Conservation (phyloP, 2,329 filamentous ascomycete species). For the Aspergillus luchuensis region DNA sequence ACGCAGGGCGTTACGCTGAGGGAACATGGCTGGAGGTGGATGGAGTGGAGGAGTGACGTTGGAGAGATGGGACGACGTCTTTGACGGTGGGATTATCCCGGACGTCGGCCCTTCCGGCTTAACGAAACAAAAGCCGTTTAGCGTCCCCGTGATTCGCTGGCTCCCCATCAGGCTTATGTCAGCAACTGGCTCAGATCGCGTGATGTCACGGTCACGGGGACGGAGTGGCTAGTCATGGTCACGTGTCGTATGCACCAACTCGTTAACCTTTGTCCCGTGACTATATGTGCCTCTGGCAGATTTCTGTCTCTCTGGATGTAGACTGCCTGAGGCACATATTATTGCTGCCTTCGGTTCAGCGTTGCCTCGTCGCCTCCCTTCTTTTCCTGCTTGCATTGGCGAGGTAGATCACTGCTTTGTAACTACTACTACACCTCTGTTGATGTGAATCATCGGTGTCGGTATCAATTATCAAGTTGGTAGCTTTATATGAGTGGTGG, state of each 20-base stretch:
- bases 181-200: conserved; percentile 18
- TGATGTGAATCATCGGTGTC: background rate
- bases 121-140: conserved; percentile 28
- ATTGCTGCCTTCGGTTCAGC: too few species aligned
- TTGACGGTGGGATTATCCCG: conserved; percentile 26
- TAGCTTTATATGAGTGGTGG: background rate
- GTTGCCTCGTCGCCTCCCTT: too few species aligned
- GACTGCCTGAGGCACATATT: too few species aligned
- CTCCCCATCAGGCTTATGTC: conserved; percentile 18
- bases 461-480: background rate
- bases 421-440: background rate
- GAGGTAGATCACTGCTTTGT: too few species aligned
- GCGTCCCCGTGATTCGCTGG: conserved; percentile 34
- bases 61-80: conserved; percentile 11
- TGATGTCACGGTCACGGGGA: conserved; percentile 32
- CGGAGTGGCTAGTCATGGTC: background rate
- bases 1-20: conserved; percentile 64
- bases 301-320: too few species aligned
- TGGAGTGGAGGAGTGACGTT: conserved; percentile 16
- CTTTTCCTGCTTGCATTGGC: too few species aligned
- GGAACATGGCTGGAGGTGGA: conserved; percentile 58
- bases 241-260: background rate
- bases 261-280: too few species aligned
- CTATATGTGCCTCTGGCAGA: too few species aligned
- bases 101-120: conserved; percentile 28